Base-by-base conservation (phyloP, 2,329 filamentous ascomycete species). In the Diaporthe sp. region DNA sequence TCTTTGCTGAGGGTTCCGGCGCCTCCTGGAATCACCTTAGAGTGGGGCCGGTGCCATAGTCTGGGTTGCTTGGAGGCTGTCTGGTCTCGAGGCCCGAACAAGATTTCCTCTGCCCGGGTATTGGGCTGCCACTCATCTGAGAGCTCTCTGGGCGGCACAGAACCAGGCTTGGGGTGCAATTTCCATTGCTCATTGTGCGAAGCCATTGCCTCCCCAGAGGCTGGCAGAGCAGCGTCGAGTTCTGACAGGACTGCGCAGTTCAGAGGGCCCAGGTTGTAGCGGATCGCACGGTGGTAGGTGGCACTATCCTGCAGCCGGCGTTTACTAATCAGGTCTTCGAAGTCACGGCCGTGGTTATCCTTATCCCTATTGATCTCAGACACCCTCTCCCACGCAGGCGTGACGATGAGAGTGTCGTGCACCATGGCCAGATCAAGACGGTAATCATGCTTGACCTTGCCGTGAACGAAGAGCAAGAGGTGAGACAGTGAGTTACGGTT, bases 401-500 rank as follows among this genome's bases (percentile, higher is more conserved):
- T 75, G 55, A 73, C 65, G 12, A 77, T 13, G n/a, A 77, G 76
- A 15, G 76, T 67, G 19, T 73, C 71, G 37, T 71, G 57, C 13
- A 77, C 46, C 70, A 73, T 53, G 25, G 49, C 61, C 37, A 77
- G 76, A 17, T 77, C 57, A 2, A 75, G 42, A 10, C 76, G 76
- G 31, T 73, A 71, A n/a, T 49, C 2, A 6, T 71, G 13, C n/a
- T 55, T 39, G 46, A 28, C 31, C 12, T 0, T 13, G 25, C 61
- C 70, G 3, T 42, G 25, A 62, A 28, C 61, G 57, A 83, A 79
- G 31, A 80, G 75, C 19, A 83, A 77, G 1, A 84, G 70, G 55
- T 76, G 78, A 34, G 70, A 73, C 25, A 82, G 78, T 65, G 75
- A 78, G 53, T 78, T 81, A 7, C 81, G 80, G 65, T 82, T 82